phyloP scores from a whole-genome alignment of 208 protist species.

The Crithidia thermophila region DNA sequence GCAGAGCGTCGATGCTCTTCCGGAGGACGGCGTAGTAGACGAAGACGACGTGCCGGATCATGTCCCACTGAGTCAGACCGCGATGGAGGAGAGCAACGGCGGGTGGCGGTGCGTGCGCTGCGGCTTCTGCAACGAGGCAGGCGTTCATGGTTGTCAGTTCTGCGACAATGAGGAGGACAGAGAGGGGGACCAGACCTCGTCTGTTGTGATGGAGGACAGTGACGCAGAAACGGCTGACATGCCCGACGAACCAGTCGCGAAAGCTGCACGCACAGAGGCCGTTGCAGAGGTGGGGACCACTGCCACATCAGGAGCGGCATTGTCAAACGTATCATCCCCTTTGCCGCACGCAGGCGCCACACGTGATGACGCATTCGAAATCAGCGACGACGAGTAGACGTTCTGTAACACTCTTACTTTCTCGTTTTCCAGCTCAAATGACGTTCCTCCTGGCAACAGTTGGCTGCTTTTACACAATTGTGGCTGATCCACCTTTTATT shows the following conservation, averaged over 20 bases:
- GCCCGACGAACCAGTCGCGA: background rate
- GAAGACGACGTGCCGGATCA: conserved; percentile 22
- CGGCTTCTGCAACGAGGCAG: conserved; percentile 29
- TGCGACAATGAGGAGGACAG: conserved; percentile 5
- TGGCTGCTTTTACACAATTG: too few relatives aligned
- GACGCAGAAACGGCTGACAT: background rate
- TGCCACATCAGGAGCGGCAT: too few relatives aligned
- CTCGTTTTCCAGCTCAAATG: background rate
- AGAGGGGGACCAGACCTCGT: background rate
- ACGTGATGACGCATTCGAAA: conserved; percentile 13
- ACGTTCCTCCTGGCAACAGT: too few relatives aligned
- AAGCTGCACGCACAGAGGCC: background rate
- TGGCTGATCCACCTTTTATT: too few relatives aligned
- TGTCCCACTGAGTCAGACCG: conserved; percentile 3
- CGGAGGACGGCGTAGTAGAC: background rate
- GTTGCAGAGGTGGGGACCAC: background rate
- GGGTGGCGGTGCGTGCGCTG: conserved; percentile 38
- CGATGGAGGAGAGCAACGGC: background rate
- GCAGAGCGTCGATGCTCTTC: background rate
- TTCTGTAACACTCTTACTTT: background rate
- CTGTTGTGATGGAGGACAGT: background rate
- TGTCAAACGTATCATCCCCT: too few relatives aligned
- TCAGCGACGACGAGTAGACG: conserved; percentile 24
- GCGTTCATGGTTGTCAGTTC: background rate
- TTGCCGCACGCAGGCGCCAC: too few relatives aligned